Percentiles rank a stretch among this genome's conserved stretches.
These are phyloP conservation scores for Leptodontidium sp. DNA, from an alignment of 2,329 filamentous ascomycete genomes.

Conservation along the genomic window DNA sequence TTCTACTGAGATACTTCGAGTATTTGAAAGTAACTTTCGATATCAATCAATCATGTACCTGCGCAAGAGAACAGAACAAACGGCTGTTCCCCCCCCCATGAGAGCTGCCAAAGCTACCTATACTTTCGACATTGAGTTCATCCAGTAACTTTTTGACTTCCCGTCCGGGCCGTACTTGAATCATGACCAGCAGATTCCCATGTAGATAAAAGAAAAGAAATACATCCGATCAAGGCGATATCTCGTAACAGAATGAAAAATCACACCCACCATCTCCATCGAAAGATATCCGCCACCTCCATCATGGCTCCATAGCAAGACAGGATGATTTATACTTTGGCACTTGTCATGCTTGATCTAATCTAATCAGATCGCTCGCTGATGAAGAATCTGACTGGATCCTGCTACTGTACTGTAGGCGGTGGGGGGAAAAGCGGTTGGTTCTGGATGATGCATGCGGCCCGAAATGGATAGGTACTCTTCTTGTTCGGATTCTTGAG, in stretches of 20 bases:
- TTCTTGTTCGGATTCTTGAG: background rate
- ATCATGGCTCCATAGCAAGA: background rate
- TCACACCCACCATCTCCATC: too few species aligned
- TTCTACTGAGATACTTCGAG: background rate
- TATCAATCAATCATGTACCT: background rate
- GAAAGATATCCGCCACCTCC: too few species aligned
- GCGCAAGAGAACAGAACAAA: background rate
- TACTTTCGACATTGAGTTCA: background rate
- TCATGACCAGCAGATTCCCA: too few species aligned
- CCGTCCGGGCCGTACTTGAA: too few species aligned
- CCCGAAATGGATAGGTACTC: background rate
- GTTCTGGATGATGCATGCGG: background rate
- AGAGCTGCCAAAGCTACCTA: too few species aligned
- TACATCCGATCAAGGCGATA: conserved; percentile 12
- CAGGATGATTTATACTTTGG: conserved; percentile 10
- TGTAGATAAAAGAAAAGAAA: background rate
- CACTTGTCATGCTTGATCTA: conserved; percentile 12
- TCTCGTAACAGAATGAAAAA: conserved; percentile 14
- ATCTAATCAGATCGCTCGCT: conserved; percentile 12
- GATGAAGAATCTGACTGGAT: conserved; percentile 6
- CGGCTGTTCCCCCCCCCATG: background rate
- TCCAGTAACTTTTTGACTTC: too few species aligned
- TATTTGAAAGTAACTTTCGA: background rate
- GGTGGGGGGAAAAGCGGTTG: background rate
- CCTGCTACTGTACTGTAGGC: too few species aligned